Percentiles rank a stretch among this genome's conserved stretches.
Conservation (phyloP, 345 rosid genomes). For the Corchorus capsularis region DNA sequence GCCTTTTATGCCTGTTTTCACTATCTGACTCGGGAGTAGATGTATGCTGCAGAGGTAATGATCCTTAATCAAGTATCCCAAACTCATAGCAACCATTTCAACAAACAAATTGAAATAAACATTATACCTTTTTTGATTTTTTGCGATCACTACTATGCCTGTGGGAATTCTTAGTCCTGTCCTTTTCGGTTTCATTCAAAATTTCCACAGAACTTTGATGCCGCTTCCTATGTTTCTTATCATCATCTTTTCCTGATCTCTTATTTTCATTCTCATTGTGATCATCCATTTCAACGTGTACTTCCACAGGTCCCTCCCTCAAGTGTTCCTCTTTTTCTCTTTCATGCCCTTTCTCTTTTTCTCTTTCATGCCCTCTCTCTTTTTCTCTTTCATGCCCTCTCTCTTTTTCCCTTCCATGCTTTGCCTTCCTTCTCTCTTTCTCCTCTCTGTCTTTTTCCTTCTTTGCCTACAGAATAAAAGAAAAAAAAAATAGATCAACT, state of each 20-base stretch:
- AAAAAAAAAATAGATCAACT: neutral
- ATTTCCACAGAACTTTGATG: constrained; percentile 49
- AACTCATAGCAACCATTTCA: constrained; percentile 1
- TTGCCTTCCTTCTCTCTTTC: constrained; percentile 61
- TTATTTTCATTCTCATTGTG: constrained; percentile 43
- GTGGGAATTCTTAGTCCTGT: constrained; percentile 50
- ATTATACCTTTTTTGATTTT: constrained; percentile 64
- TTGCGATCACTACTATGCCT: constrained; percentile 56
- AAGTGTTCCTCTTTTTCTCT: constrained; percentile 57
- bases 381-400: constrained; percentile 64
- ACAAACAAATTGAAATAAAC: constrained; percentile 7
- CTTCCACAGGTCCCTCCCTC: constrained; percentile 52
- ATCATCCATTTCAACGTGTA: constrained; percentile 45
- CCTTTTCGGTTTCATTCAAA: constrained; percentile 54
- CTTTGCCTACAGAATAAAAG: constrained; percentile 49
- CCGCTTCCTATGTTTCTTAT: constrained; percentile 61
- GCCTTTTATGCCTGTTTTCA: constrained; percentile 67
- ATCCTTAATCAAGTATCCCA: neutral
- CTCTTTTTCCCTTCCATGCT: constrained; percentile 70
- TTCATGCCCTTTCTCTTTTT: constrained; percentile 60
- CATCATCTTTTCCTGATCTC: constrained; percentile 60
- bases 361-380: constrained; percentile 74
- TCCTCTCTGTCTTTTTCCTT: constrained; percentile 72
- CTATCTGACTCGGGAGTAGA: constrained; percentile 66
- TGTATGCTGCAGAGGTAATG: constrained; percentile 48